These are phyloP conservation scores for Lithospermum erythrorhizon DNA, from an alignment of 257 asterid species.

Conservation along the genomic window DNA sequence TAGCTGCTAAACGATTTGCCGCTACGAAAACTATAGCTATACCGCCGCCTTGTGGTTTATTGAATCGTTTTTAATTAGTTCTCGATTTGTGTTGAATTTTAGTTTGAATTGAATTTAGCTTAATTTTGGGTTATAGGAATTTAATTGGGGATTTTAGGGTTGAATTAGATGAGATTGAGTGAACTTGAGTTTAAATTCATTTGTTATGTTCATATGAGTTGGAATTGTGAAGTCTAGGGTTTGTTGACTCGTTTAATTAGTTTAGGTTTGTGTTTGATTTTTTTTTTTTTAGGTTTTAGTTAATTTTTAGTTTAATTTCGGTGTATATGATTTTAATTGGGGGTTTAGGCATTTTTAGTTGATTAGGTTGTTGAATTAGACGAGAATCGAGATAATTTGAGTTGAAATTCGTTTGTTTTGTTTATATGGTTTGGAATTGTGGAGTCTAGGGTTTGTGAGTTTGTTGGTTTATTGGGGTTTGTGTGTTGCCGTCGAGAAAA, in stretches of 20 bases:
- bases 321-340: not conserved
- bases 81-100: no score
- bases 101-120: not conserved
- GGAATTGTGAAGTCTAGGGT: slow-evolving; percentile 24
- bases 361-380: no score
- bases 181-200: no score
- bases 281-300: no score
- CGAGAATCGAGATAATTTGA: no score
- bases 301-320: not conserved
- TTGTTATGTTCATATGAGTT: no score
- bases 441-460: not conserved
- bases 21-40: slow-evolving; percentile 30
- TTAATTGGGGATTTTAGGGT: not conserved
- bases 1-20: slow-evolving; percentile 34
- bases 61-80: slow-evolving; percentile 9
- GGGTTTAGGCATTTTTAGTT: not conserved
- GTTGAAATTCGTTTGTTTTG: no score
- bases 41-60: slow-evolving; percentile 52
- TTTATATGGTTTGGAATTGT: not conserved
- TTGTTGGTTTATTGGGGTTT: not conserved
- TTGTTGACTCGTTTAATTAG: slow-evolving; percentile 19
- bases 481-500: not conserved
- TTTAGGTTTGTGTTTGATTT: no score
- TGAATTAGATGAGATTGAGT: no score
- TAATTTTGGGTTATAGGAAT: not conserved